Evolutionary conservation across 2,329 filamentous ascomycete genomes (phyloP).

Genomic region (Nannizziopsis barbatae): DNA sequence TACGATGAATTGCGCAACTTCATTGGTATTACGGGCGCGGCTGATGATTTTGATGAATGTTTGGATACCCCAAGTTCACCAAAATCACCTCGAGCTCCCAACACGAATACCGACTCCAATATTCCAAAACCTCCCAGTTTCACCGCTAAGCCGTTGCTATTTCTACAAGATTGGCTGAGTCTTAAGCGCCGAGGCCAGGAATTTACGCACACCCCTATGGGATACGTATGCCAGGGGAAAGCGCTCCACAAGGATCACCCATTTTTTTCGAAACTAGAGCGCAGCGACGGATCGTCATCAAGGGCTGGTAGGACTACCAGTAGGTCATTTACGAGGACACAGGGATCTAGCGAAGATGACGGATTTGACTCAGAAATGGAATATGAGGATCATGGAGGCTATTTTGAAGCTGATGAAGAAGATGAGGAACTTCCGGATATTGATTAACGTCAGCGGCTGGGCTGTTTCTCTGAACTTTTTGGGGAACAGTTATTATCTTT

Average conservation of each 20-base stretch:
- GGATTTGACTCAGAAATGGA: conserved; percentile 3
- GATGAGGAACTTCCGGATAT: background rate
- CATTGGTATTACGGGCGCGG: conserved; percentile 5
- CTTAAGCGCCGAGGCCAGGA: conserved; percentile 27
- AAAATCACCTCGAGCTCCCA: background rate
- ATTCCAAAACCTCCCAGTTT: background rate
- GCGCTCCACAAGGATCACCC: conserved; percentile 20
- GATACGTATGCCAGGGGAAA: conserved; percentile 26
- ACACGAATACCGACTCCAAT: background rate
- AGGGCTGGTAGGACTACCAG: background rate
- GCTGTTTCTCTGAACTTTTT: no score
- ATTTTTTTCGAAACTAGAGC: conserved; percentile 19
- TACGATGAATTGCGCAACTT: conserved; percentile 16
- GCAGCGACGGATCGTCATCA: background rate
- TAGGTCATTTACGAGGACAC: background rate
- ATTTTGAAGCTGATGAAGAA: background rate
- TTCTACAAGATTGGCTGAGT: conserved; percentile 28
- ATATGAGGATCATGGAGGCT: conserved; percentile 1
- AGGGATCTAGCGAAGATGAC: background rate
- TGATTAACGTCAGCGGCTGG: background rate
- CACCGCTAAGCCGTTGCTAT: conserved; percentile 17
- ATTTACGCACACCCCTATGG: conserved; percentile 28
- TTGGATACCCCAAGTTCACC: background rate
- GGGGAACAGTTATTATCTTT: no score
- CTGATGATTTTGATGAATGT: background rate